Percentiles rank a stretch among this genome's conserved stretches.
Evolutionary conservation across 1,284 basidiomycete genomes (phyloP).

Genomic region (Bondarzewia mesenterica): DNA sequence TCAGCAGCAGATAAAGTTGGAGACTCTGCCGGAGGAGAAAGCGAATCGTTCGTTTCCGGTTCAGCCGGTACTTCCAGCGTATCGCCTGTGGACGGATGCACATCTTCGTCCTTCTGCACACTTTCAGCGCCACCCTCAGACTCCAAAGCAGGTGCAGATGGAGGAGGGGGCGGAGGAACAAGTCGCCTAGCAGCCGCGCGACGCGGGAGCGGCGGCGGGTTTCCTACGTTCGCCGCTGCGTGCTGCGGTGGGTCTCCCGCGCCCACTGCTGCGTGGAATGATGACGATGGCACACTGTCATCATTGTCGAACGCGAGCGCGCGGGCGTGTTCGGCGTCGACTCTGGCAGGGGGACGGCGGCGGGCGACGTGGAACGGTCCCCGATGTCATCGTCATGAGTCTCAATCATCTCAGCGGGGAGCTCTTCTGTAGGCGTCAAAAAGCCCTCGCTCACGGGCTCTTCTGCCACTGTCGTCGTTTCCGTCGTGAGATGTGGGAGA

Average conservation of each 20-base stretch:
- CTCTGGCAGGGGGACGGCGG: constrained; percentile 34
- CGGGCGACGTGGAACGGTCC: constrained; percentile 9
- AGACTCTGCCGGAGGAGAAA: no score
- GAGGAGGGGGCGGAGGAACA: constrained; percentile 19
- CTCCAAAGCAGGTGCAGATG: background rate
- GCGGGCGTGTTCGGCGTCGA: constrained; percentile 19
- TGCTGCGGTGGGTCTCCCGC: no score
- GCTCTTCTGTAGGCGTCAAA: constrained; percentile 26
- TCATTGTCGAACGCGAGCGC: background rate
- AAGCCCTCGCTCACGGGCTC: constrained; percentile 16
- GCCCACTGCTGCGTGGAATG: no score
- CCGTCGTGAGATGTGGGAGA: no score
- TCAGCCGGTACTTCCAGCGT: background rate
- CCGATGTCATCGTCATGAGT: constrained; percentile 8
- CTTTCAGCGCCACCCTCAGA: background rate
- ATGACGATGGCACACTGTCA: no score
- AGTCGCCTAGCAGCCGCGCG: constrained; percentile 36
- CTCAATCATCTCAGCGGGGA: constrained; percentile 10
- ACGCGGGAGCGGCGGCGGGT: constrained; percentile 50
- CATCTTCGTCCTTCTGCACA: background rate
- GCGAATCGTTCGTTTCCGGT: no score
- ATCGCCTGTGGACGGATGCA: background rate
- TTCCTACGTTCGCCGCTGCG: background rate
- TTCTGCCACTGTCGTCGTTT: background rate
- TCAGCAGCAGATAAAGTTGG: background rate